A percentile compares a stretch with the other conserved stretches of the same genome.
Conservation (phyloP, 108 stramenopile species). For the Pseudonitzschia multiseries region DNA sequence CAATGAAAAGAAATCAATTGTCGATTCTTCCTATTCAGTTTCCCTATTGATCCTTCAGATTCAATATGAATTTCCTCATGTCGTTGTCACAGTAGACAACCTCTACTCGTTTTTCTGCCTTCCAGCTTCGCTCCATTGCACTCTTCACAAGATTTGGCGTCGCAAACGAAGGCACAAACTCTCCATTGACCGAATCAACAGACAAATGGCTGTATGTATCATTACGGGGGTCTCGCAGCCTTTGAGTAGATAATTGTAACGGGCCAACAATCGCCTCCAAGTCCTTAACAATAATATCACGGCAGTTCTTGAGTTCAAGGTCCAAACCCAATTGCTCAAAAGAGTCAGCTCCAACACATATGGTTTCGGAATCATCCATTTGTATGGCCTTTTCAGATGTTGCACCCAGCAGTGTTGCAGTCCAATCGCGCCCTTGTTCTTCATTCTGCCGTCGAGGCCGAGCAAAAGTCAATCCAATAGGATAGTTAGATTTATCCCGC, state of each 20-base stretch:
- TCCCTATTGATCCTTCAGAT: slow-evolving; percentile 18
- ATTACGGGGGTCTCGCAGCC: slow-evolving; percentile 44
- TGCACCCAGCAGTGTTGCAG: slow-evolving; percentile 8
- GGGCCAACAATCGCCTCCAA: slow-evolving; percentile 67
- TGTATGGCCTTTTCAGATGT: slow-evolving; percentile 17
- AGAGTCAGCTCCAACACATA: slow-evolving; percentile 56
- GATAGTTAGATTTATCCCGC: slow-evolving; percentile 46
- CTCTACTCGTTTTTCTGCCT: slow-evolving; percentile 56
- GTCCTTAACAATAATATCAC: slow-evolving; percentile 65
- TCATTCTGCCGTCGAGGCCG: slow-evolving; percentile 45
- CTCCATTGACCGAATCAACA: slow-evolving; percentile 76
- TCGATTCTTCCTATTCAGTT: not conserved
- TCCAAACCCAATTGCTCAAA: slow-evolving; percentile 66
- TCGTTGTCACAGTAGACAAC: slow-evolving; percentile 70
- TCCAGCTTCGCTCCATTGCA: slow-evolving; percentile 79
- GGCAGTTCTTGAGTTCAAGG: slow-evolving; percentile 36
- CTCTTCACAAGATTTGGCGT: slow-evolving; percentile 63
- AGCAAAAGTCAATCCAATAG: slow-evolving; percentile 83
- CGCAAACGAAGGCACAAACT: slow-evolving; percentile 80
- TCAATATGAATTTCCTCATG: slow-evolving; percentile 40
- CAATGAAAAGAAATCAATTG: not conserved
- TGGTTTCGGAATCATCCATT: slow-evolving; percentile 58
- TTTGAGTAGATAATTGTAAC: slow-evolving; percentile 43
- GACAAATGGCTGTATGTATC: slow-evolving; percentile 32
- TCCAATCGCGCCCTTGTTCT: slow-evolving; percentile 29